Percentiles rank a stretch among this genome's conserved stretches.
Evolutionary conservation across 768 basidiomycete genomes (phyloP).

Genomic region (Auricularia cornea): DNA sequence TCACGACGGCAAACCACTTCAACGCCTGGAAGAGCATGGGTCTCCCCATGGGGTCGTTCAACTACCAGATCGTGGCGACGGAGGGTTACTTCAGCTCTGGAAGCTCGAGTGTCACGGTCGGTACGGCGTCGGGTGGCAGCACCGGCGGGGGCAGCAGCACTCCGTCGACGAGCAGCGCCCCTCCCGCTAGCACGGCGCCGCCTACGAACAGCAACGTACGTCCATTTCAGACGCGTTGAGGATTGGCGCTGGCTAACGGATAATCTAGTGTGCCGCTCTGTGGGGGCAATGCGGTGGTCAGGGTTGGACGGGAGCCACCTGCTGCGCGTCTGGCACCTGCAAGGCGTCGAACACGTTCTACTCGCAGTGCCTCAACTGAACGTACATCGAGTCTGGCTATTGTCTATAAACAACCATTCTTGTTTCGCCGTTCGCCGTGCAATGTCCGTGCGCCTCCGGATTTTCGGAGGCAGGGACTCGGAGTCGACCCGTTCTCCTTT

Average conservation of each 20-base stretch:
- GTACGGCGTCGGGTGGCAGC: not conserved
- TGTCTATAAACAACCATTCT: no score
- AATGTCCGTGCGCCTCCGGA: no score
- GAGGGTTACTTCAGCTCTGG: conserved; percentile 39
- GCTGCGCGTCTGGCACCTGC: conserved; percentile 3
- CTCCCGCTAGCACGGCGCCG: not conserved
- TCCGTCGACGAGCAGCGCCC: not conserved
- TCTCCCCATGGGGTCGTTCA: conserved; percentile 30
- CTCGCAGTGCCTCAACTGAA: conserved; percentile 6
- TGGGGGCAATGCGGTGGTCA: conserved; percentile 3
- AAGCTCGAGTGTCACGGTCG: conserved; percentile 24
- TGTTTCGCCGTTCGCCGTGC: no score
- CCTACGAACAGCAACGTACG: not conserved
- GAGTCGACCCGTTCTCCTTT: no score
- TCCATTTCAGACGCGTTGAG: not conserved
- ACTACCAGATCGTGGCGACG: conserved; percentile 41
- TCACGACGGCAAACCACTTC: conserved; percentile 31
- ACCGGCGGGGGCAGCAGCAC: not conserved
- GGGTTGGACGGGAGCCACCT: conserved; percentile 1
- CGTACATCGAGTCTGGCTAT: no score
- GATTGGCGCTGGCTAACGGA: not conserved
- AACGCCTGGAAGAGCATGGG: conserved; percentile 33
- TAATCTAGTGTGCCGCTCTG: not conserved
- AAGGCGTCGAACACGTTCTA: conserved; percentile 4
- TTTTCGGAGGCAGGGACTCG: no score